Base-by-base conservation (phyloP, 192 early-diverging fungal genomes). In the Coemansia sp. region DNA sequence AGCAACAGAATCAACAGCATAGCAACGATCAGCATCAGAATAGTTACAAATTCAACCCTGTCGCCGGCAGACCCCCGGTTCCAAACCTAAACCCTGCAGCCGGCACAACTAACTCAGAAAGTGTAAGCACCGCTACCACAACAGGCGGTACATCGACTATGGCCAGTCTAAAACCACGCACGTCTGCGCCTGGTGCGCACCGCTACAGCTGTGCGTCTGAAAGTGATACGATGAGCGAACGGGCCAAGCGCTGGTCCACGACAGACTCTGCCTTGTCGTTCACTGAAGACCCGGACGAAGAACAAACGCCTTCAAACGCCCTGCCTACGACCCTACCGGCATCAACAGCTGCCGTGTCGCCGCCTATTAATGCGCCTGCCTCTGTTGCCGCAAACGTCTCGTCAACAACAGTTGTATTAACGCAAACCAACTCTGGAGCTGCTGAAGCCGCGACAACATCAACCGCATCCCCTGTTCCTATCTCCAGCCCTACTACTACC, bases 51-150 rank as follows among this genome's bases (percentile, higher is more conserved):
- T 82, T 82, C 21, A 77, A 82, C 16, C 67, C 74, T 2, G 79
- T 77, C 18, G 49, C 71, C 30, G 79, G 79, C 5, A 66, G 79
- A 12, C 79, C 79, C 9, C 74, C 79, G 11, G 51, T 82, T 35
- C 79, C 79, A 2, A 63, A 38, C 15, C 43, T 70, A 16, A 68
- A 61, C 38, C 62, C 73, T 21, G 9, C 43, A 20, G 41, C 6
- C 56, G 38, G 43, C 41, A 24, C 65, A 46, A 53, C 21, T 36
- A 36, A 30, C 21, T 33, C 58, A 23, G 18, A 35, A 60, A 58
- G 43, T 43, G 23, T 21, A 34, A 39, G 39, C 36, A 63, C 61
- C 3, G 18, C 61, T 7, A 16, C 55, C 10, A 63, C 66, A 14
- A 43, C 66, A 43, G 43, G 43, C 26, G 38, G 41, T 38, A 39